A percentile compares a stretch with the other conserved stretches of the same genome.
phyloP scores from a whole-genome alignment of 305 asterid genomes.

The Rubia balearica region DNA sequence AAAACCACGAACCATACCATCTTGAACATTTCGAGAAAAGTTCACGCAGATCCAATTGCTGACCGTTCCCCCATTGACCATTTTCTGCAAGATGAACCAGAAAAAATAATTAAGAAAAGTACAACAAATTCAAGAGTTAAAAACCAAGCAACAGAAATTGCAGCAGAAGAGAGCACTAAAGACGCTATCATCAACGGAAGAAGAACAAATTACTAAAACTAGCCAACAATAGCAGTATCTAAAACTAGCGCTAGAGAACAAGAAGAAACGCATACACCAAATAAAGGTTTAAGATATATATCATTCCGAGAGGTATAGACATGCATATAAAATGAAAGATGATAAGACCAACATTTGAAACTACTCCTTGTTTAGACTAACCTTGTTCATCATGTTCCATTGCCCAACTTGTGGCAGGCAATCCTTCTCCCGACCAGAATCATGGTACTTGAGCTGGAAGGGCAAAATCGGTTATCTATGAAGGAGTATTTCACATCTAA shows the following conservation, averaged over 20 bases:
- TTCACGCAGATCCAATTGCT: constrained; percentile 73
- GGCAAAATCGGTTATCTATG: constrained; percentile 6
- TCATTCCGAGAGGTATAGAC: too few relatives aligned
- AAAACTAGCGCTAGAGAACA: background rate
- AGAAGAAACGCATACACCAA: background rate
- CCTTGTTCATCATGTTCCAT: constrained; percentile 99
- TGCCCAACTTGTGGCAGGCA: constrained; percentile 96
- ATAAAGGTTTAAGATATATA: too few relatives aligned
- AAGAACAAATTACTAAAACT: background rate
- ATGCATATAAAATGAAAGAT: background rate
- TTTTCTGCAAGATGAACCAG: constrained; percentile 26
- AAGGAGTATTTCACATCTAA: background rate
- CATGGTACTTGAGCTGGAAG: constrained; percentile 77
- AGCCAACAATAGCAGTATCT: too few relatives aligned
- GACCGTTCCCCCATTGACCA: constrained; percentile 61
- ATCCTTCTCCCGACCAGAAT: constrained; percentile 80
- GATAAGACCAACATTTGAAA: background rate
- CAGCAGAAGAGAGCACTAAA: too few relatives aligned
- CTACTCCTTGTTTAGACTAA: constrained; percentile 12
- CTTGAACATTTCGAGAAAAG: constrained; percentile 67
- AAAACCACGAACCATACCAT: constrained; percentile 45
- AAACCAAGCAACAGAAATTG: background rate
- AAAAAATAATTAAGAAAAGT: background rate
- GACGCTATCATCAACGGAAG: too few relatives aligned
- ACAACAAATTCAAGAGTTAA: background rate